These are phyloP conservation scores for Tolypocladium ovalisporum DNA, from an alignment of 2,329 filamentous ascomycete species.

Conservation along the genomic window DNA sequence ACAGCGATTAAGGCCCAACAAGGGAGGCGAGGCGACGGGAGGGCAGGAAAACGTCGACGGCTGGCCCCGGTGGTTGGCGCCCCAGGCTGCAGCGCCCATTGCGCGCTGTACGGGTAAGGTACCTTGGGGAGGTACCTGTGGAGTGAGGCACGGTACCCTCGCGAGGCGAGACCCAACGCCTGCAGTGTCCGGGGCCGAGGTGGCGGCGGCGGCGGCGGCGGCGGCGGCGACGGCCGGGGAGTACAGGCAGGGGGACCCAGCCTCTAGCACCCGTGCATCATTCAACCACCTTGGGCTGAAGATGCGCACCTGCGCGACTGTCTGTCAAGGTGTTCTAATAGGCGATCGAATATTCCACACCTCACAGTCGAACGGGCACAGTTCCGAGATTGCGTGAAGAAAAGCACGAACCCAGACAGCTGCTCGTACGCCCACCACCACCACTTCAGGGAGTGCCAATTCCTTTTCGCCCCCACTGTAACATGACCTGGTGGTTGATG, in stretches of 20 bases:
- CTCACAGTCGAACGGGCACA: no score
- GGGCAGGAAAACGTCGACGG: neutral
- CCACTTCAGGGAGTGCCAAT: neutral
- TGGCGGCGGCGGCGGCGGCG: neutral
- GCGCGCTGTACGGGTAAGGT: neutral
- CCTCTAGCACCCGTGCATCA: no score
- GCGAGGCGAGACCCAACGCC: neutral
- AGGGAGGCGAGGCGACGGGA: neutral
- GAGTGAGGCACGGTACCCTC: neutral
- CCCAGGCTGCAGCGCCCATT: neutral
- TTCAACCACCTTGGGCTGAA: neutral
- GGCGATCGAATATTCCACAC: no score
- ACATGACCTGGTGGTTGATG: neutral
- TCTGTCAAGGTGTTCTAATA: neutral
- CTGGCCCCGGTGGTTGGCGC: neutral
- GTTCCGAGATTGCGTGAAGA: neutral
- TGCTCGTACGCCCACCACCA: no score
- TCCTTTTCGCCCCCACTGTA: neutral
- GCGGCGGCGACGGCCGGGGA: neutral
- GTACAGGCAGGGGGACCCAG: neutral
- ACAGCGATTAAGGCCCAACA: no score
- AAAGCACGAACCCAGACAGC: neutral
- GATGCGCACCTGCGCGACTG: neutral
- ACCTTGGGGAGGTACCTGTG: neutral
- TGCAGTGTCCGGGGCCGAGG: neutral